These are phyloP conservation scores for Sisymbrium altissimum DNA, from an alignment of 345 rosid species.

Conservation along the genomic window DNA sequence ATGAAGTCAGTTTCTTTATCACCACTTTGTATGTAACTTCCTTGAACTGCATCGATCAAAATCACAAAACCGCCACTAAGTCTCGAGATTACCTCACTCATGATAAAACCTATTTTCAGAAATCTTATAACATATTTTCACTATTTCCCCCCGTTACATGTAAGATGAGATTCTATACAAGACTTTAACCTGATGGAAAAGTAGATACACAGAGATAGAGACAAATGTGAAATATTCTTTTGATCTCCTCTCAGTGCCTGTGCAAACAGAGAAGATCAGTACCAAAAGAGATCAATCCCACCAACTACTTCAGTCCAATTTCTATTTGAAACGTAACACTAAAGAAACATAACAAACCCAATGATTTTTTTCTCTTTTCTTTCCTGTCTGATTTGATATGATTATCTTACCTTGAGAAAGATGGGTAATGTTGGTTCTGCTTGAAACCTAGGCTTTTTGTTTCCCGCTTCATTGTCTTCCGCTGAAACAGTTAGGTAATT, in stretches of 20 bases:
- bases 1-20: conserved; percentile 55
- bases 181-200: conserved; percentile 62
- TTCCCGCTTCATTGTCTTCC: conserved; percentile 74
- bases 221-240: conserved; percentile 13
- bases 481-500: conserved; percentile 49
- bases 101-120: neutral
- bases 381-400: neutral
- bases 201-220: neutral
- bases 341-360: neutral
- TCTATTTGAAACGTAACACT: neutral
- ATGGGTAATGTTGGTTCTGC: conserved; percentile 87
- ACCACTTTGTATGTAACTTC: conserved; percentile 76
- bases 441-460: conserved; percentile 60
- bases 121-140: neutral
- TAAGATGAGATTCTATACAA: conserved; percentile 55
- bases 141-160: neutral
- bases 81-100: neutral
- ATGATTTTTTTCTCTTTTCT: neutral
- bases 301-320: neutral
- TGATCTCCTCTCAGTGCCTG: conserved; percentile 56
- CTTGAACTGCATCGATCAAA: conserved; percentile 55
- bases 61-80: neutral
- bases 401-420: conserved; percentile 68
- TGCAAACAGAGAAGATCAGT: conserved; percentile 36
- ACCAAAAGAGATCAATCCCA: conserved; percentile 40